These are phyloP conservation scores for Sutorius eximius DNA, from an alignment of 1,284 basidiomycete species.

Conservation along the genomic window DNA sequence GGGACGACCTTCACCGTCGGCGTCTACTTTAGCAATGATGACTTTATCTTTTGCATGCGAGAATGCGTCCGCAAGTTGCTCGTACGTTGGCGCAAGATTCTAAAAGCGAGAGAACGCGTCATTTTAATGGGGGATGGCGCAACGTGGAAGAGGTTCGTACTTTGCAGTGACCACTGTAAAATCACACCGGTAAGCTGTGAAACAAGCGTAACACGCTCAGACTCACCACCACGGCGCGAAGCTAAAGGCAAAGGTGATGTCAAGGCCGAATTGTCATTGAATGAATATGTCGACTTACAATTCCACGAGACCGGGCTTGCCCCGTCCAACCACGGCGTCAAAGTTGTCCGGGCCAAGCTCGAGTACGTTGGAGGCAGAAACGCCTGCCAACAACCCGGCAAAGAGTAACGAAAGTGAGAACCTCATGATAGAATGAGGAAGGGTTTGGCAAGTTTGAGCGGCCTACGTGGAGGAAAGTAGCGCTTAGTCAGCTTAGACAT, in stretches of 20 bases:
- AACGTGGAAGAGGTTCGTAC: conserved; percentile 36
- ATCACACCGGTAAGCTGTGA: not conserved
- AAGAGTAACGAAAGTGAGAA: conserved; percentile 58
- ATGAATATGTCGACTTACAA: conserved; percentile 60
- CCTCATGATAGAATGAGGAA: conserved; percentile 52
- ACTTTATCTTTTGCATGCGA: conserved; percentile 78
- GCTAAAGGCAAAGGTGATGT: conserved; percentile 39
- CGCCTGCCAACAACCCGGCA: conserved; percentile 56
- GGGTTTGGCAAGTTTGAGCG: not conserved
- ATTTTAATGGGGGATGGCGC: not conserved
- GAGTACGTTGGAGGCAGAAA: conserved; percentile 76
- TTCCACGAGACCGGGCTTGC: conserved; percentile 83
- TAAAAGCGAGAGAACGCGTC: conserved; percentile 29
- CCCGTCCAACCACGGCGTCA: conserved; percentile 71
- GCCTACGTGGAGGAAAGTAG: conserved; percentile 29
- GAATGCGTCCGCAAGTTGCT: conserved; percentile 87
- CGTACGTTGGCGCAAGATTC: conserved; percentile 86
- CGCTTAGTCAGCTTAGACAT: conserved; percentile 27
- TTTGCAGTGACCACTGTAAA: conserved; percentile 77
- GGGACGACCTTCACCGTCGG: conserved; percentile 80
- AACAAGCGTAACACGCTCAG: not conserved
- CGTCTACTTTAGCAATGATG: conserved; percentile 90
- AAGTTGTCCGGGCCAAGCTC: conserved; percentile 79
- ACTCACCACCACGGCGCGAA: conserved; percentile 85
- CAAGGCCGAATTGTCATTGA: not conserved